phyloP scores from a whole-genome alignment of 2,329 filamentous ascomycete species.

The Lasiodiplodia sp. region DNA sequence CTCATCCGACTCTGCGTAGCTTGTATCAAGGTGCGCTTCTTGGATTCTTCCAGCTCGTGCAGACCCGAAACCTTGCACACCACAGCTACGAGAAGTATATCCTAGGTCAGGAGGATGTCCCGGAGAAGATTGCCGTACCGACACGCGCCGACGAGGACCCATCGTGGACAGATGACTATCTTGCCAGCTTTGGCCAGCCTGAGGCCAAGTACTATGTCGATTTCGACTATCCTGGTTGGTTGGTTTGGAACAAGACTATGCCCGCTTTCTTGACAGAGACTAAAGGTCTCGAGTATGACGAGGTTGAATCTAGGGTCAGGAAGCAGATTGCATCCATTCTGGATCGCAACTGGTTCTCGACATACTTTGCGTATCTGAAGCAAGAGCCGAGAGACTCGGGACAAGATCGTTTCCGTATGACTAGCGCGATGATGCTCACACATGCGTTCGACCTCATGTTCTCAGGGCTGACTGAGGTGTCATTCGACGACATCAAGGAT shows the following conservation, averaged over 20 bases:
- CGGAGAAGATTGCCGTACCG: slow-evolving; percentile 76
- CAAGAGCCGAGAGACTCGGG: slow-evolving; percentile 87
- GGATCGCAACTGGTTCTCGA: slow-evolving; percentile 83
- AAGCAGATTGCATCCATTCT: slow-evolving; percentile 81
- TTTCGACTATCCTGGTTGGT: slow-evolving; percentile 90
- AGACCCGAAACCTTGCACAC: slow-evolving; percentile 82
- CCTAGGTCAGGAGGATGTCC: slow-evolving; percentile 77
- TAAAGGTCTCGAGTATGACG: slow-evolving; percentile 77
- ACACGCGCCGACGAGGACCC: slow-evolving; percentile 75
- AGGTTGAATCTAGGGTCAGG: slow-evolving; percentile 75
- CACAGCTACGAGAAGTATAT: slow-evolving; percentile 91
- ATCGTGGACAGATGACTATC: slow-evolving; percentile 76
- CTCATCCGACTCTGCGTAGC: slow-evolving; percentile 83
- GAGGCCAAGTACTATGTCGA: slow-evolving; percentile 90
- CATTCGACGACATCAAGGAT: slow-evolving; percentile 86
- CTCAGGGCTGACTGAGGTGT: slow-evolving; percentile 76
- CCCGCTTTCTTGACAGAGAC: slow-evolving; percentile 78
- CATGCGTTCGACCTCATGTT: slow-evolving; percentile 91
- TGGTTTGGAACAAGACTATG: slow-evolving; percentile 92
- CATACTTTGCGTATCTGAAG: slow-evolving; percentile 92
- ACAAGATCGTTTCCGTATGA: slow-evolving; percentile 88
- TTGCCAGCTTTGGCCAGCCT: slow-evolving; percentile 78
- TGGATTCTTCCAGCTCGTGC: slow-evolving; percentile 79
- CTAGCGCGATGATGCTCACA: slow-evolving; percentile 83
- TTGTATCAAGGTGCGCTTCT: slow-evolving; percentile 84